Percentiles rank a stretch among this genome's conserved stretches.
phyloP scores from a whole-genome alignment of 495 filamentous ascomycete genomes.

The Ascodesmis nigricans region DNA sequence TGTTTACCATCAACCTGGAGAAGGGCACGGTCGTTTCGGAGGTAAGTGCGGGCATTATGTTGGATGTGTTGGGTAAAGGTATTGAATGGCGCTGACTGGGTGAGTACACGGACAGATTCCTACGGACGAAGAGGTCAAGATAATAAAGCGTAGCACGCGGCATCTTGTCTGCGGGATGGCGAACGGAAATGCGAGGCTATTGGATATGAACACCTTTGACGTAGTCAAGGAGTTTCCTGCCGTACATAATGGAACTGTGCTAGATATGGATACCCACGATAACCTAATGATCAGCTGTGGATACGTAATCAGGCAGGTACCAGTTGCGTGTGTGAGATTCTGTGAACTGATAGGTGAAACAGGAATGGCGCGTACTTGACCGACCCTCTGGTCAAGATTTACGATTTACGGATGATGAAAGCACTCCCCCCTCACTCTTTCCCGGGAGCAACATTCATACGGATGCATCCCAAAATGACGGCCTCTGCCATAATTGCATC shows the following conservation, averaged over 20 bases:
- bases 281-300: slow-evolving; percentile 88
- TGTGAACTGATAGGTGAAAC: slow-evolving; percentile 22
- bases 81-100: slow-evolving; percentile 2
- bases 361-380: slow-evolving; percentile 39
- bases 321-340: not conserved
- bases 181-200: slow-evolving; percentile 60
- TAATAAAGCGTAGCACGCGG: slow-evolving; percentile 62
- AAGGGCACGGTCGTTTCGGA: slow-evolving; percentile 60
- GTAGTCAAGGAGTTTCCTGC: slow-evolving; percentile 62
- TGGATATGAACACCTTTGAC: slow-evolving; percentile 56
- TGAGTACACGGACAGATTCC: slow-evolving; percentile 29
- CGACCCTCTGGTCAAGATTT: slow-evolving; percentile 82
- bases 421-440: slow-evolving; percentile 80
- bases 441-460: slow-evolving; percentile 74
- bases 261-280: slow-evolving; percentile 85
- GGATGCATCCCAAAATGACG: slow-evolving; percentile 84
- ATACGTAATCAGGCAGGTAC: slow-evolving; percentile 45
- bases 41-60: slow-evolving; percentile 25
- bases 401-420: slow-evolving; percentile 66
- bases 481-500: slow-evolving; percentile 83
- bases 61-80: not conserved
- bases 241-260: slow-evolving; percentile 61
- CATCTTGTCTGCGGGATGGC: slow-evolving; percentile 82
- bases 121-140: slow-evolving; percentile 53
- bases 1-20: slow-evolving; percentile 77